Base-by-base conservation (phyloP, 2,329 filamentous ascomycete species). In the Myotisia sp. region DNA sequence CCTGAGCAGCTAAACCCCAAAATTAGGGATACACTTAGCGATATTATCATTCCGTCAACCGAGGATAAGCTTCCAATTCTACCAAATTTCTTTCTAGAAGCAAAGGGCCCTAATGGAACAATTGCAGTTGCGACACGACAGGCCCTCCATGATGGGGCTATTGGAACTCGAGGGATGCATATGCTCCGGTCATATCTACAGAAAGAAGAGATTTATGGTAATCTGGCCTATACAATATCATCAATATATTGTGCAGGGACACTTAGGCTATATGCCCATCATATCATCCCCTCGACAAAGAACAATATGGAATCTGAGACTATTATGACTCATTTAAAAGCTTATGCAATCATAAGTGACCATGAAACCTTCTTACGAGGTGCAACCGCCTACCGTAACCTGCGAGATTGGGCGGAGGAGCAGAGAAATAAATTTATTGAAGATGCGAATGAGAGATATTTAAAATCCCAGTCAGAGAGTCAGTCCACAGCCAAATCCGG, bases 51-150 rank as follows among this genome's bases (percentile, higher is more conserved):
- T 12, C 52, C 52, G 37, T 54, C 44, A 18, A 52, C 42, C 9
- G 43, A 50, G 33, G 19, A 33, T 10, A 42, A 48, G 30, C 47
- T 46, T 37, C 57, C 56, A 0, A 38, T 56, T 4, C 48, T 43
- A 20, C 59, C 58, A 3, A 63, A 64, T 43, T 59, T 63, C 37
- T 64, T 65, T 38, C 13, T 64, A 1, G 55, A 56, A 32, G 53
- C 44, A 0, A 64, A 64, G 39, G 55, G 53, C 1, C 55, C 52
- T 6, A 35, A 53, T 36, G 53, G 54, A 3, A 46, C 40, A 24
- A 5, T 33, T 5, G 48, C 37, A 5, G 54, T 56, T 4, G 54
- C 49, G 7, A 44, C 8, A 27, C 47, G 51, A 19, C 58, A 62
- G 39, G 58, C 52, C 33, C 47, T 47, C 32, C 53, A 59, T 29